Conservation (phyloP, 768 basidiomycete species). For the Termitomyces sp. region DNA sequence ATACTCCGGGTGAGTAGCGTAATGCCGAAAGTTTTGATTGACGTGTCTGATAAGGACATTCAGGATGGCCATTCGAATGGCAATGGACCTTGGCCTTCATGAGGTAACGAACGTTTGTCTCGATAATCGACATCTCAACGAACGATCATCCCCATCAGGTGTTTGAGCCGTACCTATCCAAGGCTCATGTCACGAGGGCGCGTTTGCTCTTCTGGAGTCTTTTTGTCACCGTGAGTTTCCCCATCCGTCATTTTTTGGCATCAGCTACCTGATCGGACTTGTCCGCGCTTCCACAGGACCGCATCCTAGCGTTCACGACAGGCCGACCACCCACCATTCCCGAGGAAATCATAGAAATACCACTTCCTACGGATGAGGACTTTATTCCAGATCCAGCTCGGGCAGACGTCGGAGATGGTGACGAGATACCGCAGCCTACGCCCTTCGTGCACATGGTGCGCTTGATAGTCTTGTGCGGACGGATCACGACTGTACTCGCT, state of each 20-base stretch:
- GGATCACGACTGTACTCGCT: slow-evolving; percentile 9
- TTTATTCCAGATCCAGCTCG: slow-evolving; percentile 8
- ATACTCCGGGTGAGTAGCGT: slow-evolving; percentile 11
- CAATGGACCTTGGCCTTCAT: slow-evolving; percentile 12
- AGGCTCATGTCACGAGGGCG: slow-evolving; percentile 10
- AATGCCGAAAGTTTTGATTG: neutral
- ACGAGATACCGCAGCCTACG: slow-evolving; percentile 9
- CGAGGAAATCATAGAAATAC: slow-evolving; percentile 14
- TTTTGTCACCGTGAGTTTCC: slow-evolving; percentile 9
- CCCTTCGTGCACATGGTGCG: slow-evolving; percentile 11
- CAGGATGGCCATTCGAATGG: slow-evolving; percentile 16
- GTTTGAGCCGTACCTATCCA: slow-evolving; percentile 5
- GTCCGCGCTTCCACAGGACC: slow-evolving; percentile 3
- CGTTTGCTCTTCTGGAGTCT: slow-evolving; percentile 14
- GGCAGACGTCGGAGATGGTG: neutral
- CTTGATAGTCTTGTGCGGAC: slow-evolving; percentile 10
- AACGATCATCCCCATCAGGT: slow-evolving; percentile 4
- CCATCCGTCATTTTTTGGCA: neutral
- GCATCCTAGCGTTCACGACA: slow-evolving; percentile 11
- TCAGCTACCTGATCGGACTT: neutral
- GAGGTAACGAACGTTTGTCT: slow-evolving; percentile 10
- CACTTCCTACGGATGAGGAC: slow-evolving; percentile 12
- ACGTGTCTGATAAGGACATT: neutral
- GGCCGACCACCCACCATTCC: slow-evolving; percentile 11
- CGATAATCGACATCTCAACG: neutral